Evolutionary conservation across 108 stramenopile species (phyloP).

Genomic region (Aurantiochytrium sp.): DNA sequence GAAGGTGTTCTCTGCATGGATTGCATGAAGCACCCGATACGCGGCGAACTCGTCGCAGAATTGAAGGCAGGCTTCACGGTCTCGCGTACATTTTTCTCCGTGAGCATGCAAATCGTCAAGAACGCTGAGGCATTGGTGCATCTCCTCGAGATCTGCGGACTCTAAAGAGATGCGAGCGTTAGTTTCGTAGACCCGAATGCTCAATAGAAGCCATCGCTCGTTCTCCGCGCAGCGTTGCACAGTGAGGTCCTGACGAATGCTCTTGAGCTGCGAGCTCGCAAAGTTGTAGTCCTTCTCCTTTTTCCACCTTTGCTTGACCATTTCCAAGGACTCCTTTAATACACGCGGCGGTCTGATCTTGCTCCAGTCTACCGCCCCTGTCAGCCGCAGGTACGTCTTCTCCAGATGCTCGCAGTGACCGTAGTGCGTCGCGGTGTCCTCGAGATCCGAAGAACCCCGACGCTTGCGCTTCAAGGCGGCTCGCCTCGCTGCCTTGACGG

Average conservation of each 20-base stretch:
- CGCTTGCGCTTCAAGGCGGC: not conserved
- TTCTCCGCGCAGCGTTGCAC: slow-evolving; percentile 57
- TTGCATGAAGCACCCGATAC: slow-evolving; percentile 60
- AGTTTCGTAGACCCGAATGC: slow-evolving; percentile 63
- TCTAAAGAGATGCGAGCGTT: slow-evolving; percentile 71
- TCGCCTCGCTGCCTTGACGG: not conserved
- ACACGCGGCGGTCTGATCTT: slow-evolving; percentile 62
- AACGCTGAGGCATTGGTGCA: slow-evolving; percentile 72
- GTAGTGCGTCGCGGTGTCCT: not conserved
- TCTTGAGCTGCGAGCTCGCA: slow-evolving; percentile 74
- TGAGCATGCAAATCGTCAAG: slow-evolving; percentile 44
- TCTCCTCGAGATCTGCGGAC: slow-evolving; percentile 68
- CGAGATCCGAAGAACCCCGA: not conserved
- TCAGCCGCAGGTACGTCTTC: slow-evolving; percentile 71
- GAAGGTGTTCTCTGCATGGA: slow-evolving; percentile 45
- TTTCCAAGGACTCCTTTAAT: slow-evolving; percentile 50
- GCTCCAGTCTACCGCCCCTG: slow-evolving; percentile 54
- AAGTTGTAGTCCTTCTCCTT: slow-evolving; percentile 68
- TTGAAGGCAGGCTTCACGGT: slow-evolving; percentile 15
- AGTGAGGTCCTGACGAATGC: slow-evolving; percentile 71
- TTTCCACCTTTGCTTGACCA: slow-evolving; percentile 54
- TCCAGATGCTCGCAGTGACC: slow-evolving; percentile 47
- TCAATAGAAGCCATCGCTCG: slow-evolving; percentile 28
- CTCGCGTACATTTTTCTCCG: not conserved
- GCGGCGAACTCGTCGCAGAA: slow-evolving; percentile 61